Base-by-base conservation (phyloP, 352 stramenopile genomes). In the Phytopythium vexans region DNA sequence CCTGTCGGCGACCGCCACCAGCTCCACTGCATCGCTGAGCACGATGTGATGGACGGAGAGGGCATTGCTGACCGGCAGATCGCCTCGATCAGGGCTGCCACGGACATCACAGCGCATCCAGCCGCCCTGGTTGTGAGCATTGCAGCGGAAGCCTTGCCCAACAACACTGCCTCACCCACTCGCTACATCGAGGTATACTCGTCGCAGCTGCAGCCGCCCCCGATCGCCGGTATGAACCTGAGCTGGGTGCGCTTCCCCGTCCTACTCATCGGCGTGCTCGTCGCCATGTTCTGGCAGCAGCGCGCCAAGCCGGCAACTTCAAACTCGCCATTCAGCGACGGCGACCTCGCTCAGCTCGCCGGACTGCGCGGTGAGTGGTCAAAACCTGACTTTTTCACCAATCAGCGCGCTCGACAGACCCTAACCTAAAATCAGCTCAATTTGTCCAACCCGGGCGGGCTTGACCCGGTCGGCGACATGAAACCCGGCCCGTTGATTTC, bases 221-320 rank as follows among this genome's bases (percentile, higher is more conserved):
- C 57, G 43, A 49, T 52, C 35, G 54, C 45, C 11, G 67, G 57
- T 40, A 21, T 70, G 8, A 62, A 67, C 40, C 27, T 70, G 11
- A 70, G 48, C 41, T 73, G 65, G 65, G 54, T 73, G 56, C 61
- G 65, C 36, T 60, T 72, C 6, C 65, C 60, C 4, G 56, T 43
- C 32, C 66, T 73, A 60, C 68, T 73, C 49, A 38, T 70, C 42
- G 69, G 64, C 38, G 64, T 62, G 2, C 41, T 73, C 36, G 60
- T 50, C 21, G 65, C 65, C 6, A 68, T 73, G 37, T 70, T 68
- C 41, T 73, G 56, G 60, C 65, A 73, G 49, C 56, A 64, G 64
- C 46, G 46, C 46, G 46, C 34, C 1, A n/a, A 36, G 31, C 14
- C 12, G 8, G 27, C 43, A 38, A 7, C 15, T 9, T 33, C 7